Percentiles rank a stretch among this genome's conserved stretches.
phyloP scores from a whole-genome alignment of 768 basidiomycete species.

The Trametes elegans region DNA sequence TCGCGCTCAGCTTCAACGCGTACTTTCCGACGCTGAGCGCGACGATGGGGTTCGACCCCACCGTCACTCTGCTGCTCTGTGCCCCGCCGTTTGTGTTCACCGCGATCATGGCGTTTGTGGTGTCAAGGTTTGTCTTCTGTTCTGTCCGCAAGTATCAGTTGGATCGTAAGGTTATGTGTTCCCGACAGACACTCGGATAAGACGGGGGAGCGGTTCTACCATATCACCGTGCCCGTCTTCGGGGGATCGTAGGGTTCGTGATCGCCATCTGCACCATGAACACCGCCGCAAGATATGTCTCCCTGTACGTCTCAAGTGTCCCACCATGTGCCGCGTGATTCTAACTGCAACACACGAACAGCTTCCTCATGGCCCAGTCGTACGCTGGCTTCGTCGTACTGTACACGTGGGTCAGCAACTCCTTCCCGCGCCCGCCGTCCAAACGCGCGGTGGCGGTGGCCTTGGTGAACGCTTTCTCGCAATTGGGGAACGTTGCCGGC shows the following conservation, averaged over 20 bases:
- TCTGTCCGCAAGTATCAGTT: too few species aligned
- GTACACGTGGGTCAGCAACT: conserved; percentile 51
- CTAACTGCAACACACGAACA: conserved; percentile 24
- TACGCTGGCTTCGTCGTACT: conserved; percentile 73
- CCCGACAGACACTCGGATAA: conserved; percentile 68
- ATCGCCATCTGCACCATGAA: conserved; percentile 66
- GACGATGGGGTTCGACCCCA: conserved; percentile 68
- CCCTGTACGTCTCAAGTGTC: conserved; percentile 42
- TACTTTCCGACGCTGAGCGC: conserved; percentile 77
- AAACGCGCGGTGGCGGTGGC: conserved; percentile 89
- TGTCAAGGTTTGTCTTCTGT: conserved; percentile 22
- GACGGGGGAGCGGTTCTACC: conserved; percentile 66
- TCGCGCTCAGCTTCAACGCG: conserved; percentile 73
- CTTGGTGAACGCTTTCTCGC: conserved; percentile 76
- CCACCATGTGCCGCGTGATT: conserved; percentile 5
- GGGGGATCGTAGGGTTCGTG: conserved; percentile 69
- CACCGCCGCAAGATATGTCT: conserved; percentile 58
- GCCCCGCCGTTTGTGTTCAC: conserved; percentile 77
- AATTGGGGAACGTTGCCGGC: conserved; percentile 82
- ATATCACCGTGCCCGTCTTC: conserved; percentile 51
- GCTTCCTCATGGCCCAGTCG: conserved; percentile 76
- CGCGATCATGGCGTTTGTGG: conserved; percentile 50
- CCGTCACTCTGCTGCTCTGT: conserved; percentile 68
- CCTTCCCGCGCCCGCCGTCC: conserved; percentile 75
- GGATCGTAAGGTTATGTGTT: not conserved